Evolutionary conservation across 495 filamentous ascomycete species (phyloP), one percentile per base, ranked within the genome.

Genomic region (Evansstolkia leycettana): DNA sequence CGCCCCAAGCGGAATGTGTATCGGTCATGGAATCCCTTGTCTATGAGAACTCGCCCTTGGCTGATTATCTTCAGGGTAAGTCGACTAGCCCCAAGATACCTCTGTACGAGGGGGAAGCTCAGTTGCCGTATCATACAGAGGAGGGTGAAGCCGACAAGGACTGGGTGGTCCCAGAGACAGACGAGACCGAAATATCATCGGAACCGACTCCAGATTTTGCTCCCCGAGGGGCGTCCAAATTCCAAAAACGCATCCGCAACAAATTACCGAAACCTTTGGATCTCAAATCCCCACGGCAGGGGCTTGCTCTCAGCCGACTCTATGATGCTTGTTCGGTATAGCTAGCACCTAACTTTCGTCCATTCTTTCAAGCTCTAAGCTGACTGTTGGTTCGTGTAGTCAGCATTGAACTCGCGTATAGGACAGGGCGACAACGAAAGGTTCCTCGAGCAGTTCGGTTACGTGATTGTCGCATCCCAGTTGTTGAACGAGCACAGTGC

Each of bases 371-470:
- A 37, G 12, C 28, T n/a, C 17, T 51, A 47, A 33, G 53, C 28
- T 4, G 16, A 39, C 37, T 26, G 36, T 28, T 42, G 38, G 43
- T 26, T 41, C 41, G 37, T 39, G 19, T 50, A 73, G 57, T 58
- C 60, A 9, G 60, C 61, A 3, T 39, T 75, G 31, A 88, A 84
- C 44, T 80, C 83, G 28, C 75, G 79, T 35, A 71, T 95, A 41
- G 80, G 83, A 25, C 72, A 79, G 43, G 77, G 76, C 37, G 86
- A 94, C 42, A 94, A 90, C 48, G 69, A 79, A 41, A 72, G 76
- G 29, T 98, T 98, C 48, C 70, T 98, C 31, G 90, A 98, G 64
- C 82, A 89, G 46, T 95, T 96, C 37, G 82, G 90, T 16, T 96
- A 96, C 52, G 80, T 87, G 20, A 89, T 98, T 40, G 79, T 96